Evolutionary conservation across 441 rosid genomes (phyloP).

Genomic region (Mallotus japonicus): DNA sequence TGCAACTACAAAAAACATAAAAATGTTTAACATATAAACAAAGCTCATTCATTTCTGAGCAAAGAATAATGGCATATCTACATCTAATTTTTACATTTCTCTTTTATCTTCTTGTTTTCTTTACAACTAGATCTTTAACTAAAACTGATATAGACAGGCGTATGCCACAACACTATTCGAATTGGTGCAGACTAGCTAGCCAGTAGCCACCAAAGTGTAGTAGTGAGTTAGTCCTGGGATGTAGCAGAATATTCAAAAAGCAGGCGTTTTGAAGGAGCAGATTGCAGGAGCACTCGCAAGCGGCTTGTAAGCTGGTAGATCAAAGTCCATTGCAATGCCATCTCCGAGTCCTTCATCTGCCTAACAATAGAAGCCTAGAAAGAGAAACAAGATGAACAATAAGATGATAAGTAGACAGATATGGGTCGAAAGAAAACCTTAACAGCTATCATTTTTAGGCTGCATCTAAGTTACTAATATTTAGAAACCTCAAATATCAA

Average conservation of each 20-base stretch:
- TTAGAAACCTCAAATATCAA: neutral
- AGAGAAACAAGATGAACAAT: conserved; percentile 5
- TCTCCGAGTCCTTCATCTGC: conserved; percentile 96
- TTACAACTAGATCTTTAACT: neutral
- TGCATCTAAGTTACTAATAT: neutral
- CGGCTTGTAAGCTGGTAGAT: conserved; percentile 92
- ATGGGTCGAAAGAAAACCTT: neutral
- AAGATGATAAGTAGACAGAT: neutral
- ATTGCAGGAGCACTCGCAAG: conserved; percentile 79
- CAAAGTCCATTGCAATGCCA: conserved; percentile 96
- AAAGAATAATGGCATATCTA: conserved; percentile 33
- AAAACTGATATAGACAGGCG: neutral
- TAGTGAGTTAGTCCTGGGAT: conserved; percentile 59
- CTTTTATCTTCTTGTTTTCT: neutral
- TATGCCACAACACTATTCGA: neutral
- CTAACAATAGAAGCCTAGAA: conserved; percentile 77
- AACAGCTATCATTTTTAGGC: neutral
- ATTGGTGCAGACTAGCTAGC: neutral
- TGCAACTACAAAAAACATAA: neutral
- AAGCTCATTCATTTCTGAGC: conserved; percentile 35
- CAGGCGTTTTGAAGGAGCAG: conserved; percentile 84
- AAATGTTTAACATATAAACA: conserved; percentile 8
- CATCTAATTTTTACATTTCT: conserved; percentile 21
- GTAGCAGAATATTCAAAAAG: conserved; percentile 93
- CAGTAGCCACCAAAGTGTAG: neutral